Conservation (phyloP, 345 rosid genomes). For the Syzygium aqueum region DNA sequence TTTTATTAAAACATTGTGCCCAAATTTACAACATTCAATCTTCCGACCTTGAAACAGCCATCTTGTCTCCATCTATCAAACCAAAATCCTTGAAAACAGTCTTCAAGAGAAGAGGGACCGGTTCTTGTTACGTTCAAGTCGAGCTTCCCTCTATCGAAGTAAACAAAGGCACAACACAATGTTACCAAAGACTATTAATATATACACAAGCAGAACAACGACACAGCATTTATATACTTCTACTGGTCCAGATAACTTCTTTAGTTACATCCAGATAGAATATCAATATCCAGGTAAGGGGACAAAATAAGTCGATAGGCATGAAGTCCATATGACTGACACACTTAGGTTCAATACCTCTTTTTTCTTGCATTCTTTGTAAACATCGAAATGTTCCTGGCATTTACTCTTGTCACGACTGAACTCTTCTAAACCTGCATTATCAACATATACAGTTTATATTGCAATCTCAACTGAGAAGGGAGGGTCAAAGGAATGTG, state of each 20-base stretch:
- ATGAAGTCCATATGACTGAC: background rate
- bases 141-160: slow-evolving; percentile 75
- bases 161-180: background rate
- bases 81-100: slow-evolving; percentile 2
- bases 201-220: background rate
- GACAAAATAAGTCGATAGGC: background rate
- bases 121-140: slow-evolving; percentile 75
- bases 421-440: slow-evolving; percentile 82
- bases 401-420: slow-evolving; percentile 83
- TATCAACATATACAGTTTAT: background rate
- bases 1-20: background rate
- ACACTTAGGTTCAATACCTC: slow-evolving; percentile 35
- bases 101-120: slow-evolving; percentile 71
- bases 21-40: background rate
- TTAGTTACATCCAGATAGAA: background rate
- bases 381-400: slow-evolving; percentile 84
- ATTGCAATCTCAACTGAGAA: background rate
- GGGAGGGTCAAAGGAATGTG: background rate
- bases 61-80: background rate
- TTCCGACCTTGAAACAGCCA: background rate
- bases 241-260: background rate
- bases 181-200: background rate
- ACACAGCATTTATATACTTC: background rate
- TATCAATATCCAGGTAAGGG: background rate
- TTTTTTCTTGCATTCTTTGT: slow-evolving; percentile 95